Conservation (phyloP, 139 green algal genomes). For the Chlorella sp. region DNA sequence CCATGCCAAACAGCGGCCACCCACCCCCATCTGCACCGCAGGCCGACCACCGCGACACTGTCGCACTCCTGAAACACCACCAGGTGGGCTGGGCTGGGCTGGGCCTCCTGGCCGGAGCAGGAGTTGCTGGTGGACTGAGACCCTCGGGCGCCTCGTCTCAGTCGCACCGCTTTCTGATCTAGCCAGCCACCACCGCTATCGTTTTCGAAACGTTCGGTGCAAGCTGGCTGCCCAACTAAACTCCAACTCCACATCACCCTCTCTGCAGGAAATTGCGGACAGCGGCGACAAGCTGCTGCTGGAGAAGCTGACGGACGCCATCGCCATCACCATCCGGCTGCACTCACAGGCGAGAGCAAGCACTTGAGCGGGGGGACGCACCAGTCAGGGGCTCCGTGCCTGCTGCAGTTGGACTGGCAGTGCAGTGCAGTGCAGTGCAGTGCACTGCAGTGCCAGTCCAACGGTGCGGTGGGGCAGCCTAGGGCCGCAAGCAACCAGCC, state of each 20-base stretch:
- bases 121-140: too few relatives aligned
- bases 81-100: constrained; percentile 1
- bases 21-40: too few relatives aligned
- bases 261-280: neutral
- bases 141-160: too few relatives aligned
- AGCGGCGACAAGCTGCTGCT: constrained; percentile 17
- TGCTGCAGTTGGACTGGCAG: neutral
- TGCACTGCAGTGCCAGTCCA: too few relatives aligned
- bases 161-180: too few relatives aligned
- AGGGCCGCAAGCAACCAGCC: neutral
- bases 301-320: constrained; percentile 39
- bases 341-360: constrained; percentile 17
- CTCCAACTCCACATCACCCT: neutral
- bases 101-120: too few relatives aligned
- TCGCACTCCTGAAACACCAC: constrained; percentile 31
- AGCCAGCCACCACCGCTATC: too few relatives aligned
- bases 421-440: too few relatives aligned
- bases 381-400: neutral
- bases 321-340: constrained; percentile 33
- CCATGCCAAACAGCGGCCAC: too few relatives aligned
- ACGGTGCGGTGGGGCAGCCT: neutral
- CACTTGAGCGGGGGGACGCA: neutral
- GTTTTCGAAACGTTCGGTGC: too few relatives aligned
- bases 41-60: constrained; percentile 33
- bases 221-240: too few relatives aligned